phyloP scores from a whole-genome alignment of 305 asterid species.

The Fraxinus xanthoxyloides region DNA sequence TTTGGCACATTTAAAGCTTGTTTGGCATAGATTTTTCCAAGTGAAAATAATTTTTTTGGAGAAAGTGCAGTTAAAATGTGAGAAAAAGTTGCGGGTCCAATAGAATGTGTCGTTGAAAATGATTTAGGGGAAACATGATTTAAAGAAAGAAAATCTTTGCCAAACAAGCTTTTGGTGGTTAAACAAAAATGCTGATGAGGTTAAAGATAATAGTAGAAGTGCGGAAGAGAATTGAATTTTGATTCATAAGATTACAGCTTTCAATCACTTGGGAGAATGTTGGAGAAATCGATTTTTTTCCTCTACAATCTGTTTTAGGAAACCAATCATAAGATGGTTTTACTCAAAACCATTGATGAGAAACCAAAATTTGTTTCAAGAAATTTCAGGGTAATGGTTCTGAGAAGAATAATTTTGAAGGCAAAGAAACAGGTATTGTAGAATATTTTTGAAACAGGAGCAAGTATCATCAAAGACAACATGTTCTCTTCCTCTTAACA shows the following conservation, averaged over 20 bases:
- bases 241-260: not conserved
- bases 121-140: not conserved
- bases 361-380: not conserved
- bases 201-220: not conserved
- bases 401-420: not conserved
- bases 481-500: not conserved
- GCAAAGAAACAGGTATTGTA: not conserved
- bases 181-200: not conserved
- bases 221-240: not conserved
- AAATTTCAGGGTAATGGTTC: not conserved
- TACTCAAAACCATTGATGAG: not conserved
- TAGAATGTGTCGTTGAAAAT: not conserved
- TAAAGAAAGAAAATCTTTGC: not conserved
- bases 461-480: not conserved
- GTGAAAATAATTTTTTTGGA: not conserved
- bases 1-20: not conserved
- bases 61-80: not conserved
- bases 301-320: not conserved
- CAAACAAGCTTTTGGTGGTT: not conserved
- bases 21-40: not conserved
- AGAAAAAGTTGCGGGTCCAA: not conserved
- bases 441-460: not conserved
- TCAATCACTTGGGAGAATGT: not conserved
- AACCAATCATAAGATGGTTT: not conserved
- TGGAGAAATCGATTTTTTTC: not conserved